phyloP scores from a whole-genome alignment of 805 yeast genomes.

The Kodamaea sagamina region DNA sequence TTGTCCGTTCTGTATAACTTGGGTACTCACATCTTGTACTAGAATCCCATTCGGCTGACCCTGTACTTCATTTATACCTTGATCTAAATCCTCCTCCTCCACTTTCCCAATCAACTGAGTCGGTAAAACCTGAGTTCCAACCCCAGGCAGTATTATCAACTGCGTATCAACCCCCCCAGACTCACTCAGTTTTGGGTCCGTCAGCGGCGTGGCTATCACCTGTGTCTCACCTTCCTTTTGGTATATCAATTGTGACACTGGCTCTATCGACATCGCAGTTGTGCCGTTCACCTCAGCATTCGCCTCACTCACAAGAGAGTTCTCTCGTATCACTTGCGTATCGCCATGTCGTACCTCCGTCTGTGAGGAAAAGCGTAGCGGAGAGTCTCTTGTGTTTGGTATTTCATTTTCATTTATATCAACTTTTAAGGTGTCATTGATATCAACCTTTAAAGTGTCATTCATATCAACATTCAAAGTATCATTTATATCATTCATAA shows the following conservation, averaged over 20 bases:
- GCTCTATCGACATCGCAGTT: constrained; percentile 9
- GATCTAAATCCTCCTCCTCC: background rate
- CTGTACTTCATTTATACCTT: background rate
- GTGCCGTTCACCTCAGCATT: constrained; percentile 4
- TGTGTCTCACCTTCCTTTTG: constrained; percentile 3
- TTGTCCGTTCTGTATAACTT: background rate
- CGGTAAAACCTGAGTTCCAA: background rate
- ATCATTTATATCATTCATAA: too few species aligned
- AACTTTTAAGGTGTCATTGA: too few species aligned
- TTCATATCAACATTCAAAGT: too few species aligned
- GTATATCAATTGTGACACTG: constrained; percentile 7
- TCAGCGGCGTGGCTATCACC: background rate
- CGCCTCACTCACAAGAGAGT: background rate
- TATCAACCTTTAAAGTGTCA: too few species aligned
- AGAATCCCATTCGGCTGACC: too few species aligned
- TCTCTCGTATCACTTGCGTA: constrained; percentile 11
- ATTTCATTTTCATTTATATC: too few species aligned
- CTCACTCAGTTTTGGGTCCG: background rate
- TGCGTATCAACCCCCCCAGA: background rate
- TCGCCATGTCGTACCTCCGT: background rate
- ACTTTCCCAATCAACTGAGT: background rate
- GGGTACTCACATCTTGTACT: background rate
- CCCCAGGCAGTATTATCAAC: background rate
- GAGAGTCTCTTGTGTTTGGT: too few species aligned
- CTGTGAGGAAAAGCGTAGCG: too few species aligned